A percentile compares a stretch with the other conserved stretches of the same genome.
Conservation (phyloP, 257 asterid species). For the Solanum okadae region DNA sequence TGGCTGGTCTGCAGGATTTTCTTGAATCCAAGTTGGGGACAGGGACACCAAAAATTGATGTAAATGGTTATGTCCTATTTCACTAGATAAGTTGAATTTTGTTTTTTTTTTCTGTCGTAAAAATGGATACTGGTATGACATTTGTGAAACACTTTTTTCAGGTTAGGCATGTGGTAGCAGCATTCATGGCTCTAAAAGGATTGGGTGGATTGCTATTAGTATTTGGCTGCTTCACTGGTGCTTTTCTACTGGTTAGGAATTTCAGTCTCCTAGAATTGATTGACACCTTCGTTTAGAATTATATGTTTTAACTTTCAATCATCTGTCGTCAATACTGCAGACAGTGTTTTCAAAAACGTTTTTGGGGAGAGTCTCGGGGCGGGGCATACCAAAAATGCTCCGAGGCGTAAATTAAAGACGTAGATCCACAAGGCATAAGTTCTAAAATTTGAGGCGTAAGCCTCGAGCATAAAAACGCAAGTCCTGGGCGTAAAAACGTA, state of each 20-base stretch:
- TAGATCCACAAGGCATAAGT: too few species aligned
- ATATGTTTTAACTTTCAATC: not conserved
- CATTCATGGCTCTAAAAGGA: slow-evolving; percentile 58
- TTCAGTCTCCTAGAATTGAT: not conserved
- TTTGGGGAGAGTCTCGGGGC: too few species aligned
- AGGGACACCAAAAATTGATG: slow-evolving; percentile 43
- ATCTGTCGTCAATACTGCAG: slow-evolving; percentile 33
- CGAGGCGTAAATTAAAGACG: too few species aligned
- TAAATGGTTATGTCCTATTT: slow-evolving; percentile 13
- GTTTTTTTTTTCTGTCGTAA: not conserved
- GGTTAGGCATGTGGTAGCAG: slow-evolving; percentile 58
- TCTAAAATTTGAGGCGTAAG: too few species aligned
- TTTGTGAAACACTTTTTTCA: slow-evolving; percentile 20
- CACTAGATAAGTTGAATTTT: not conserved
- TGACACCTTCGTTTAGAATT: not conserved
- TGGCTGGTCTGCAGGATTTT: slow-evolving; percentile 38
- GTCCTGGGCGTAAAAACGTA: too few species aligned
- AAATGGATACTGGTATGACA: not conserved
- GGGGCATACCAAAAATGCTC: too few species aligned
- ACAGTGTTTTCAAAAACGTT: not conserved
- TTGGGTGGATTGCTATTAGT: slow-evolving; percentile 82
- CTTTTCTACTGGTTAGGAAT: slow-evolving; percentile 64
- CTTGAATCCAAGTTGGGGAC: slow-evolving; percentile 41
- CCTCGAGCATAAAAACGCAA: too few species aligned
- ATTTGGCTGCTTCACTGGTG: slow-evolving; percentile 71